Evolutionary conservation across 345 rosid genomes (phyloP), one percentile per base, ranked within the genome.

Genomic region (Abelmoschus esculentus): DNA sequence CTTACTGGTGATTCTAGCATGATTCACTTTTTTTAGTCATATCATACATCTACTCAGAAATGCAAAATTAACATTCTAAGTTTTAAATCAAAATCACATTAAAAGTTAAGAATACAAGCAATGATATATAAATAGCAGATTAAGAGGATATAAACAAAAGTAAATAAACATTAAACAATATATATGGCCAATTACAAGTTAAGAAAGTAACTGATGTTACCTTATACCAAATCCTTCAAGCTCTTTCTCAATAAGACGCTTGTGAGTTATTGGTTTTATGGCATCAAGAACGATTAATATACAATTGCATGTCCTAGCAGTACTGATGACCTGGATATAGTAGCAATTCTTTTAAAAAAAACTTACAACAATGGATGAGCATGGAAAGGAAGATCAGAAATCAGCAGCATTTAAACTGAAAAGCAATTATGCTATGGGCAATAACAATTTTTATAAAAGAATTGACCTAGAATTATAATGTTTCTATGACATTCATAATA

Each of bases 181-280:
- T 26, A 61, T 8, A 61, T 36, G 66, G 17, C 9, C 1, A 3
- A 34, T 36, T n/a, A 60, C 8, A 6, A 8, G 47, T 22, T 22
- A 22, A 22, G 1, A 22, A 22, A 22, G 29, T 17, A 32, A 62
- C 7, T 9, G n/a, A 57, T 56, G 29, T 62, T 82, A 95, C 99
- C 99, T 87, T 78, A 95, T 95, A 73, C 99, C 99, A 78, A 95
- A 95, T 66, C 99, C 98, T 84, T 95, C 98, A 4, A 95, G 98
- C 82, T 95, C 99, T 75, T 95, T 95, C 81, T 93, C 97, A 72
- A 93, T 91, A 72, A 93, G 83, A 70, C 97, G 98, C 81, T 93
- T 93, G 83, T 93, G 98, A 81, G 98, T 95, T 67, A 95, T 91
- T 22, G 97, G 99, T 82, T 95, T 95, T 74, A 95, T 95, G 7